These are phyloP conservation scores for Penicillium tannophilum DNA, from an alignment of 495 filamentous ascomycete species.

Conservation along the genomic window DNA sequence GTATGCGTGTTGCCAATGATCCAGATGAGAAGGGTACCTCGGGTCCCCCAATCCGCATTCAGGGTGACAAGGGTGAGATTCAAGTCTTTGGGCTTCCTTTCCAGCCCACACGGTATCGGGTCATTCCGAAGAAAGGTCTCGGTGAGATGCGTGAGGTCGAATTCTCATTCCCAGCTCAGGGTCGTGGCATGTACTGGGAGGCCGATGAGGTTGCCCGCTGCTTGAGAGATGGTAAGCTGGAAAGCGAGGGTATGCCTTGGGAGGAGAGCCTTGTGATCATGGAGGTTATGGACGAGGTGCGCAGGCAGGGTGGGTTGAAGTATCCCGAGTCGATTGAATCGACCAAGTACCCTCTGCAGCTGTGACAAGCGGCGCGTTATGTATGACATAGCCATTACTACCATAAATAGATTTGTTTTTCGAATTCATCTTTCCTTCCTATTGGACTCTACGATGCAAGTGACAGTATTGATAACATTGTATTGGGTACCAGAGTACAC, in stretches of 20 bases:
- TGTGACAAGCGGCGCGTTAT: slow-evolving; percentile 24
- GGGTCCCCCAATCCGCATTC: slow-evolving; percentile 76
- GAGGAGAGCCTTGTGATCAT: slow-evolving; percentile 90
- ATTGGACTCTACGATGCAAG: not conserved
- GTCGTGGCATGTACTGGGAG: slow-evolving; percentile 93
- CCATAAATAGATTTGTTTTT: not conserved
- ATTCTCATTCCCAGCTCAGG: slow-evolving; percentile 65
- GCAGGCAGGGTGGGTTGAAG: slow-evolving; percentile 71
- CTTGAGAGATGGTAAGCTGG: slow-evolving; percentile 75
- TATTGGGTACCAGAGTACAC: slow-evolving; percentile 30
- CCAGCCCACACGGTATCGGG: slow-evolving; percentile 65
- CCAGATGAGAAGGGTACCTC: slow-evolving; percentile 62
- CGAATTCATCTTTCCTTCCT: not conserved
- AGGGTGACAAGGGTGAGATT: slow-evolving; percentile 85
- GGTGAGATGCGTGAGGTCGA: slow-evolving; percentile 59
- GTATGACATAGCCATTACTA: not conserved
- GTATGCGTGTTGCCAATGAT: slow-evolving; percentile 67
- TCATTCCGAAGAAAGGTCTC: slow-evolving; percentile 50
- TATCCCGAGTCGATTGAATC: slow-evolving; percentile 86
- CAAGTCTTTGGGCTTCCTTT: slow-evolving; percentile 76
- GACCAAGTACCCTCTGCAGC: slow-evolving; percentile 59
- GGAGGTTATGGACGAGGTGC: slow-evolving; percentile 90
- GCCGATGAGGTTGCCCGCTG: slow-evolving; percentile 88
- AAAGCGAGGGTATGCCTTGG: slow-evolving; percentile 73
- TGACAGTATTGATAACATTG: slow-evolving; percentile 11